Evolutionary conservation across 1,284 basidiomycete genomes (phyloP).

Genomic region (Erythrobasidium hasegawianum): DNA sequence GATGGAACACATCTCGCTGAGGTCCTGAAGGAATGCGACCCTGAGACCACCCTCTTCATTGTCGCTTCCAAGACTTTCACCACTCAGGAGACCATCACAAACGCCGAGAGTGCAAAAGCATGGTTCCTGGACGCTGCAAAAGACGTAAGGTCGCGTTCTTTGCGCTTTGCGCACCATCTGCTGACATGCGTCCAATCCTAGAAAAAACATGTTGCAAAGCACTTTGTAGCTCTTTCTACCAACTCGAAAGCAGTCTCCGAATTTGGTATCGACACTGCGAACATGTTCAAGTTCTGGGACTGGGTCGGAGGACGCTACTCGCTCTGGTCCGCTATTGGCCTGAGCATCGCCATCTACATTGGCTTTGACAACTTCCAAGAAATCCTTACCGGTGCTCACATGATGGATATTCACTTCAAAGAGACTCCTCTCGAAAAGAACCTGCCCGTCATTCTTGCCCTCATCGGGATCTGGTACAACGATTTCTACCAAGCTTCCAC

Average conservation of each 20-base stretch:
- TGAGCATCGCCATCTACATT: constrained; percentile 87
- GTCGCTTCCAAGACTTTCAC: constrained; percentile 98
- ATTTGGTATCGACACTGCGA: constrained; percentile 87
- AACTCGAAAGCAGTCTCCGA: constrained; percentile 89
- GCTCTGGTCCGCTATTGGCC: constrained; percentile 95
- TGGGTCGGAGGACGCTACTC: constrained; percentile 99
- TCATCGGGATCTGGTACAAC: constrained; percentile 98
- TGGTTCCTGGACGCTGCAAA: constrained; percentile 88
- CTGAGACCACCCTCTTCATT: constrained; percentile 94
- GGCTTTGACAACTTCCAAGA: constrained; percentile 92
- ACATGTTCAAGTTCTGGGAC: constrained; percentile 99
- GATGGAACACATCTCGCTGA: constrained; percentile 97
- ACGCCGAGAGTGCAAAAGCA: constrained; percentile 84
- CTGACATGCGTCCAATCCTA: constrained; percentile 40
- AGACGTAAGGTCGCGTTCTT: constrained; percentile 54
- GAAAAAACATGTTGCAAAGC: constrained; percentile 91
- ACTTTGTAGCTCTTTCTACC: constrained; percentile 96
- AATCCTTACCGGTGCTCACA: constrained; percentile 86
- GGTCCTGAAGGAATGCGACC: constrained; percentile 73
- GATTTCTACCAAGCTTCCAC: constrained; percentile 96
- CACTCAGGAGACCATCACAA: constrained; percentile 98
- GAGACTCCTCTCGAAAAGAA: constrained; percentile 83
- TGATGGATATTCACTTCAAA: constrained; percentile 96
- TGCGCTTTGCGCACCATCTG: not conserved
- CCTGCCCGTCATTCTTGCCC: constrained; percentile 83